Conservation (phyloP, 2,329 filamentous ascomycete genomes). For the Apiospora marii region DNA sequence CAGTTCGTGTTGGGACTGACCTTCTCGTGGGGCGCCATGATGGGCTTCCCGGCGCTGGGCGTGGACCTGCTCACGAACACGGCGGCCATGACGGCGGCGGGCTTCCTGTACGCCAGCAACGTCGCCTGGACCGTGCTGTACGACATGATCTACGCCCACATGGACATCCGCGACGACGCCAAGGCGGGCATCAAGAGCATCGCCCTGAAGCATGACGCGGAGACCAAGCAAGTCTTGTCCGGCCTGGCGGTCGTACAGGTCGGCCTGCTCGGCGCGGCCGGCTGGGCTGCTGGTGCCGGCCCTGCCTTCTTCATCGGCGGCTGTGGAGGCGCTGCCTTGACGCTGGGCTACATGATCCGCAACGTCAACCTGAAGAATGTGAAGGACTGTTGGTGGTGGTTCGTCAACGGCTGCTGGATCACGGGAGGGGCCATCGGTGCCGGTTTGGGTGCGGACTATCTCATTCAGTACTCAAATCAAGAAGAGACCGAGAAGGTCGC, state of each 20-base stretch:
- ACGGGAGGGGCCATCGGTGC: slow-evolving; percentile 69
- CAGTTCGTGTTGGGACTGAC: slow-evolving; percentile 84
- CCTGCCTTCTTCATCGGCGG: slow-evolving; percentile 74
- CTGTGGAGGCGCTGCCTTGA: slow-evolving; percentile 69
- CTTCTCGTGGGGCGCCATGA: slow-evolving; percentile 88
- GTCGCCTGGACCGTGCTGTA: slow-evolving; percentile 88
- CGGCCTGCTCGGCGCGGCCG: slow-evolving; percentile 73
- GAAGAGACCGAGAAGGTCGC: neutral
- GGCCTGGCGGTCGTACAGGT: slow-evolving; percentile 76
- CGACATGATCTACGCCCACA: slow-evolving; percentile 93
- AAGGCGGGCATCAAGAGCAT: slow-evolving; percentile 92
- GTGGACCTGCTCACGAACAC: slow-evolving; percentile 74
- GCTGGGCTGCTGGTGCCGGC: slow-evolving; percentile 70
- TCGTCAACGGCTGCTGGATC: slow-evolving; percentile 74
- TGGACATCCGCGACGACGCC: slow-evolving; percentile 86
- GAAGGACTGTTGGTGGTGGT: slow-evolving; percentile 80
- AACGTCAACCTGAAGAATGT: slow-evolving; percentile 71
- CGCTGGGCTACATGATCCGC: slow-evolving; percentile 72
- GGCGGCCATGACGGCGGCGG: slow-evolving; percentile 70
- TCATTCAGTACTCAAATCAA: slow-evolving; percentile 53
- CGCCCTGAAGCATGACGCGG: slow-evolving; percentile 77
- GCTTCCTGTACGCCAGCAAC: slow-evolving; percentile 77
- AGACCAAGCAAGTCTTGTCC: slow-evolving; percentile 79
- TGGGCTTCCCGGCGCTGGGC: slow-evolving; percentile 86
- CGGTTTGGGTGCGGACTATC: slow-evolving; percentile 67